phyloP scores from a whole-genome alignment of 169 alveolate genomes.

The Perkinsus chesapeaki region DNA sequence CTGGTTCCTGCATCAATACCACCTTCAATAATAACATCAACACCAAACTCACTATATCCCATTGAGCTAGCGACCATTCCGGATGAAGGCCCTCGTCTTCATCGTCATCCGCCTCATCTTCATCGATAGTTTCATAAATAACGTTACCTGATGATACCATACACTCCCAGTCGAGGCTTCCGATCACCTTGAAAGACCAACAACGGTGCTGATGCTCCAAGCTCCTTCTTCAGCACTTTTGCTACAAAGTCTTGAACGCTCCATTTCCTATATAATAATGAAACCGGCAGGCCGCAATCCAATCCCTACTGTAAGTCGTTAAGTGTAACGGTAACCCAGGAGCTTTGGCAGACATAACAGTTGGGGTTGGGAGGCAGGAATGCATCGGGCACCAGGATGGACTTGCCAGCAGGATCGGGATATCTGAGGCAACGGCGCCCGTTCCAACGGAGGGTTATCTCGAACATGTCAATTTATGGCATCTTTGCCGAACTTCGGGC shows the following conservation, averaged over 20 bases:
- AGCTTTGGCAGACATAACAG: background rate
- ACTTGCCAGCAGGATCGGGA: background rate
- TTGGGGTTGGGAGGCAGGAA: background rate
- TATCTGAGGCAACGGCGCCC: too few species aligned
- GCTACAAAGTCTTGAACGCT: background rate
- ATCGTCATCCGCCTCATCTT: background rate
- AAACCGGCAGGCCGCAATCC: background rate
- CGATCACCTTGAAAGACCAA: background rate
- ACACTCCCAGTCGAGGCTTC: background rate
- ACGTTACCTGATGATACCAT: background rate
- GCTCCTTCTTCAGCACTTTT: background rate
- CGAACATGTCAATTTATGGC: too few species aligned
- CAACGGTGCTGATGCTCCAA: background rate
- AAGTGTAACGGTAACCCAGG: background rate
- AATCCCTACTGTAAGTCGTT: background rate
- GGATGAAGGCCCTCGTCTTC: background rate
- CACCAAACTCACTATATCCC: background rate
- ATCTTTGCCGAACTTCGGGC: too few species aligned
- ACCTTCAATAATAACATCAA: background rate
- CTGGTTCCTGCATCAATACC: background rate
- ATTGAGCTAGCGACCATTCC: background rate
- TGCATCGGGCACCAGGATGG: background rate
- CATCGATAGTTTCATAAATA: background rate
- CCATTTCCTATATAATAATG: background rate
- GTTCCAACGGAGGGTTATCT: too few species aligned